A percentile compares a stretch with the other conserved stretches of the same genome.
Conservation (phyloP, 139 green algal genomes). For the Dunaliella primolecta region DNA sequence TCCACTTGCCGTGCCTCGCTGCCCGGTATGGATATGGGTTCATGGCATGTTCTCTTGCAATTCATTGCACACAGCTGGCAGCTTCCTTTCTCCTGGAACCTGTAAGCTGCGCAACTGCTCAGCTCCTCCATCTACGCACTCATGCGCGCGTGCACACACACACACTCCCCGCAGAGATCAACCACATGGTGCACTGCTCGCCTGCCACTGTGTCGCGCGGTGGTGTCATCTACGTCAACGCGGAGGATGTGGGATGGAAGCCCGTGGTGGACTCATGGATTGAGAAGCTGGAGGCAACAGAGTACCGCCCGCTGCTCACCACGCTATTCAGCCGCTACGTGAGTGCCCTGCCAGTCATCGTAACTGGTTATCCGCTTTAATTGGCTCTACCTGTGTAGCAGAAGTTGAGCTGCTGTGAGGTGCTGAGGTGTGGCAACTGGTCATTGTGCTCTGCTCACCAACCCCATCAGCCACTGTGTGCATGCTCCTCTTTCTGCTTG, state of each 20-base stretch:
- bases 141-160: neutral
- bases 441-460: constrained; percentile 61
- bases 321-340: constrained; percentile 87
- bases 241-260: constrained; percentile 84
- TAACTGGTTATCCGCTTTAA: too few species aligned
- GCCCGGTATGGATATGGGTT: too few species aligned
- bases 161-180: constrained; percentile 43
- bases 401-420: too few species aligned
- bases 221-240: constrained; percentile 90
- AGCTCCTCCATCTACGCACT: too few species aligned
- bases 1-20: too few species aligned
- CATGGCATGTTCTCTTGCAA: too few species aligned
- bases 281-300: constrained; percentile 63
- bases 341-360: neutral
- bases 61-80: too few species aligned
- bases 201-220: constrained; percentile 89
- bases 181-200: constrained; percentile 84
- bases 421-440: too few species aligned
- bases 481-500: too few species aligned
- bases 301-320: constrained; percentile 75
- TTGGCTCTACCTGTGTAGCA: too few species aligned
- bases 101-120: too few species aligned
- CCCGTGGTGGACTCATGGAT: constrained; percentile 83
- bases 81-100: too few species aligned
- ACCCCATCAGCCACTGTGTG: constrained; percentile 62